These are phyloP conservation scores for Myochromella boudieri DNA, from an alignment of 768 basidiomycete genomes.

Conservation along the genomic window DNA sequence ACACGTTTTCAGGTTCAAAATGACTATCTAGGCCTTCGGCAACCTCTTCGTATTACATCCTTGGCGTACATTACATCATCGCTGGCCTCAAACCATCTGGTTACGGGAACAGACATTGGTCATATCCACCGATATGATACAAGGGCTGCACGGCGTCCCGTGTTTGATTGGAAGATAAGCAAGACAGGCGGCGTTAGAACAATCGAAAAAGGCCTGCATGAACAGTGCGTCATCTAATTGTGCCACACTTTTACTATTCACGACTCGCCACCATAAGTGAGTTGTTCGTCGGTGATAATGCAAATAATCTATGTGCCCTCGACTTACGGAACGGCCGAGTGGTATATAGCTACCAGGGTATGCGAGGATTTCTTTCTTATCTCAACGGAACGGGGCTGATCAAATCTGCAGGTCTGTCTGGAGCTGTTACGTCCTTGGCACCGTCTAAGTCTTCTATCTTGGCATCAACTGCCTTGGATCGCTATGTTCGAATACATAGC, in stretches of 20 bases:
- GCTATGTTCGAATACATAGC: slow-evolving; percentile 70
- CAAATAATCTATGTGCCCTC: slow-evolving; percentile 60
- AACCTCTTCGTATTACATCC: slow-evolving; percentile 74
- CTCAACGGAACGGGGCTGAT: too few relatives aligned
- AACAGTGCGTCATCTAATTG: slow-evolving; percentile 50
- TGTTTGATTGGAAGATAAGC: slow-evolving; percentile 64
- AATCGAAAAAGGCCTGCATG: slow-evolving; percentile 57
- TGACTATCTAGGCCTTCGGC: slow-evolving; percentile 71
- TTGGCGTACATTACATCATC: slow-evolving; percentile 55
- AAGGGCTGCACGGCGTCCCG: slow-evolving; percentile 63
- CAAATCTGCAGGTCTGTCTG: slow-evolving; percentile 58
- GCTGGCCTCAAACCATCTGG: slow-evolving; percentile 45
- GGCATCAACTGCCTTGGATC: slow-evolving; percentile 66
- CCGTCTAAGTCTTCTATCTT: slow-evolving; percentile 51
- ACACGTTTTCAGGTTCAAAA: slow-evolving; percentile 56
- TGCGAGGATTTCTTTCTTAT: slow-evolving; percentile 6
- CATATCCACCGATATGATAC: slow-evolving; percentile 79
- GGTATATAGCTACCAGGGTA: slow-evolving; percentile 69
- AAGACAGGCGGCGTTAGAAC: slow-evolving; percentile 62
- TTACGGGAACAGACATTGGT: slow-evolving; percentile 75
- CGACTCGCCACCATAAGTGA: slow-evolving; percentile 44
- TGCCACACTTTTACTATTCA: slow-evolving; percentile 2
- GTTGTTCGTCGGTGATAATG: slow-evolving; percentile 66
- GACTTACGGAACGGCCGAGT: slow-evolving; percentile 70
- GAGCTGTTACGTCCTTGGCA: slow-evolving; percentile 66